Evolutionary conservation across 2,329 filamentous ascomycete genomes (phyloP).

Genomic region (Colletotrichum limetticola): DNA sequence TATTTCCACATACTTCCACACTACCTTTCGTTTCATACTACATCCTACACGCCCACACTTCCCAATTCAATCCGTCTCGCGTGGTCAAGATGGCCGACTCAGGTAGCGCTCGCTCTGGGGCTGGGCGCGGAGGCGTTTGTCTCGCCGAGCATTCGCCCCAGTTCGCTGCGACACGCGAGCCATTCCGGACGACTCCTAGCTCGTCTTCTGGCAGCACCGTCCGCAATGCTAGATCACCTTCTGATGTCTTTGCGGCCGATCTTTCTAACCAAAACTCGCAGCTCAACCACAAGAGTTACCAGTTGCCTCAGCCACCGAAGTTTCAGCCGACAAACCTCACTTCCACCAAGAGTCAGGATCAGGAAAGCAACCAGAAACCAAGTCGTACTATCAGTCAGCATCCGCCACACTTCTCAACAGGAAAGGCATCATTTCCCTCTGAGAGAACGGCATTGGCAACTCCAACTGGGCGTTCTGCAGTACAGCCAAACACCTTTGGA

Average conservation of each 20-base stretch:
- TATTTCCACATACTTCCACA: background rate
- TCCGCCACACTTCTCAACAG: background rate
- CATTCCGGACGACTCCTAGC: conserved; percentile 6
- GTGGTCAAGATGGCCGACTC: conserved; percentile 11
- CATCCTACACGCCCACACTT: background rate
- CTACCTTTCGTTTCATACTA: background rate
- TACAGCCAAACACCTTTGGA: conserved; percentile 7
- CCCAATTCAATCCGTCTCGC: background rate
- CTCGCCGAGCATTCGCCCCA: conserved; percentile 28
- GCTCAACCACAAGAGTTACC: conserved; percentile 6
- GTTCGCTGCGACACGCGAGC: background rate
- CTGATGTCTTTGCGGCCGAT: conserved; percentile 26
- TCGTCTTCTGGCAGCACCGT: conserved; percentile 17
- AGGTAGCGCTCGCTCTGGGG: conserved; percentile 8
- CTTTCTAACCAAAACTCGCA: conserved; percentile 1
- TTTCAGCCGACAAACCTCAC: conserved; percentile 2
- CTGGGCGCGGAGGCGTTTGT: conserved; percentile 21
- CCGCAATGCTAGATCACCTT: conserved; percentile 16
- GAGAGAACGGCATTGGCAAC: conserved; percentile 9
- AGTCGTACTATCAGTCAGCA: background rate
- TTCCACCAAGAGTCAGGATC: background rate
- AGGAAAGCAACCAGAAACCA: background rate
- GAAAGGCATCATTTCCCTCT: conserved; percentile 12
- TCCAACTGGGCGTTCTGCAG: conserved; percentile 6
- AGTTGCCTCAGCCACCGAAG: conserved; percentile 21